Base-by-base conservation (phyloP, 495 filamentous ascomycete genomes). In the Aspergillus sparsus region DNA sequence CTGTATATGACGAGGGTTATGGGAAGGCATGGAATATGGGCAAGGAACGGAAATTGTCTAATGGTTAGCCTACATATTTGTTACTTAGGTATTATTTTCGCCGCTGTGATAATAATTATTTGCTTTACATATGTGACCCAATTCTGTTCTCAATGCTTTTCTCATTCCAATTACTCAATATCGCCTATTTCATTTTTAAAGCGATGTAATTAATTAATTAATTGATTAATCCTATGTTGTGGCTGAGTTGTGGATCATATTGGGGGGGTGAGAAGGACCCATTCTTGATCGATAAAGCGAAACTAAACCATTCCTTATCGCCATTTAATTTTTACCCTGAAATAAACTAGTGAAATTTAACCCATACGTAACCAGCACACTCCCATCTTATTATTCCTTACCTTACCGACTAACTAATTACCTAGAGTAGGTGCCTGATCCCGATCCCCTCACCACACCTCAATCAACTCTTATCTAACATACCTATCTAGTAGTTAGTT, bases 21-120 rank as follows among this genome's bases (percentile, higher is more conserved):
- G 55, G 45, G 42, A 55, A 55, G 55, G 51, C 50, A 59, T 63
- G 56, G 55, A 53, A 57, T 56, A 27, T 3, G 21, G 46, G 46
- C 34, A 51, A 42, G 46, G 54, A 57, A 54, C 49, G 44, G 44
- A 56, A 34, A n/a, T 62, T 51, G 46, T 56, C 39, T 62, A 58
- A 62, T 62, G 49, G 54, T 53, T 16, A 8, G 46, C 31, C 16
- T 59, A 46, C 50, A 63, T 60, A 57, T 57, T 53, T 60, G 42
- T 46, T 35, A 12, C 33, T 49, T 31, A n/a, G n/a, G n/a, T n/a
- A 37, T 36, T 53, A 47, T 18, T 35, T 57, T 56, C 53, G 21
- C 37, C 53, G 18, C 53, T 56, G 54, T 59, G 34, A 18, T 52
- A 50, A 52, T 58, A 46, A 36, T 53, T 32, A 46, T 49, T 13